These are phyloP conservation scores for Parathielavia appendiculata DNA, from an alignment of 495 filamentous ascomycete genomes.

Conservation along the genomic window DNA sequence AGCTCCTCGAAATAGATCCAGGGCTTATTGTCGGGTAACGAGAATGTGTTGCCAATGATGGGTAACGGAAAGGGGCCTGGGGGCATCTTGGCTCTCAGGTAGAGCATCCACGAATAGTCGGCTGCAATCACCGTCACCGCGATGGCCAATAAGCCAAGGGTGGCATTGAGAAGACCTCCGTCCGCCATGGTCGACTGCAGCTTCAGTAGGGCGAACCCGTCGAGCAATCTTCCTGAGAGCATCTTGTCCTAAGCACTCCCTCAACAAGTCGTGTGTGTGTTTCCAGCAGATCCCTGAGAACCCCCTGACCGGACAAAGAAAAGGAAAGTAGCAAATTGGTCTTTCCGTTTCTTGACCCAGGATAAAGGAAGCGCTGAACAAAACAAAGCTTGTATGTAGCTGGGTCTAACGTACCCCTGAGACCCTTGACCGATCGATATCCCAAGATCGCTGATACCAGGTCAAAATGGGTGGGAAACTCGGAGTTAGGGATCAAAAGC, in stretches of 20 bases:
- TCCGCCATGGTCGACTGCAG: conserved; percentile 18
- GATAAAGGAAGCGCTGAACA: too few relatives aligned
- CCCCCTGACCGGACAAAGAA: too few relatives aligned
- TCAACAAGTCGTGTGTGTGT: too few relatives aligned
- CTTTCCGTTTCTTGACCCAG: too few relatives aligned
- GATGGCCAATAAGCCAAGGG: conserved; percentile 26
- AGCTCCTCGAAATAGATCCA: conserved; percentile 61
- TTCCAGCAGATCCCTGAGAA: too few relatives aligned
- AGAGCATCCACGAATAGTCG: conserved; percentile 50
- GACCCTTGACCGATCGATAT: too few relatives aligned
- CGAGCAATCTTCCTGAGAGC: conserved; percentile 22
- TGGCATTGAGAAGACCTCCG: conserved; percentile 16
- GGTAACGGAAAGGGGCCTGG: conserved; percentile 51
- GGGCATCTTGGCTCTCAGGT: conserved; percentile 48
- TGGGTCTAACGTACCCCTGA: too few relatives aligned
- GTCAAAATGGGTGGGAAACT: too few relatives aligned
- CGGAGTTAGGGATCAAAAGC: too few relatives aligned
- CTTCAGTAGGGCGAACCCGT: conserved; percentile 22
- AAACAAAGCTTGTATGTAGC: too few relatives aligned
- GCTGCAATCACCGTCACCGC: conserved; percentile 31
- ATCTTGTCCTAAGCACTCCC: conserved; percentile 12
- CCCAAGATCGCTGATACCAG: too few relatives aligned
- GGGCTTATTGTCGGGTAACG: conserved; percentile 55
- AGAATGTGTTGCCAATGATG: conserved; percentile 53
- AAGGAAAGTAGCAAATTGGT: too few relatives aligned